Conservation (phyloP, 2,329 filamentous ascomycete species). For the Paraconiothyrium brasiliense region DNA sequence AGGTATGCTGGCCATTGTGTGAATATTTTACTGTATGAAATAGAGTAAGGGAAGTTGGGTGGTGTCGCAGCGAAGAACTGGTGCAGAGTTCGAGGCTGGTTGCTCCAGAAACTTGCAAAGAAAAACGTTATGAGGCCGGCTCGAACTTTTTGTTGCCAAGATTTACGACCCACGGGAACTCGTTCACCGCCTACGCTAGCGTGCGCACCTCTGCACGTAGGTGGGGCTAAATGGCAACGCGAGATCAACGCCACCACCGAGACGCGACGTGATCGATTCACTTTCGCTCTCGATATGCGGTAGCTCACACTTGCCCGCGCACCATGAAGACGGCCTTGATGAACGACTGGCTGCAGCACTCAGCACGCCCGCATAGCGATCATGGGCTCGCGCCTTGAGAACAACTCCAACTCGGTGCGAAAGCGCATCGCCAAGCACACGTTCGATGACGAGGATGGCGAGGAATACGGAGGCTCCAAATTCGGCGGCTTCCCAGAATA, state of each 20-base stretch:
- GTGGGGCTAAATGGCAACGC: conserved; percentile 17
- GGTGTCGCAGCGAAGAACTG: conserved; percentile 18
- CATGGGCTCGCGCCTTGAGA: conserved; percentile 71
- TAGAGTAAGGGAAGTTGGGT: conserved; percentile 9
- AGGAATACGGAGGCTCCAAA: conserved; percentile 86
- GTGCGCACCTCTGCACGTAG: background rate
- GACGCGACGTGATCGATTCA: conserved; percentile 23
- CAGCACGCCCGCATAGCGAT: conserved; percentile 23
- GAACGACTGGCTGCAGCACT: conserved; percentile 21
- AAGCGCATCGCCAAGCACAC: conserved; percentile 73
- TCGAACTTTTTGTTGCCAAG: conserved; percentile 40
- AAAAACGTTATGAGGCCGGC: conserved; percentile 24
- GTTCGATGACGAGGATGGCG: conserved; percentile 83
- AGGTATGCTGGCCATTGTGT: conserved; percentile 54
- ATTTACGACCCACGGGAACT: conserved; percentile 16
- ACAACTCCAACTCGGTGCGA: conserved; percentile 66
- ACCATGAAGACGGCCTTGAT: conserved; percentile 39
- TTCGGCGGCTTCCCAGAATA: conserved; percentile 94
- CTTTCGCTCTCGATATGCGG: conserved; percentile 19
- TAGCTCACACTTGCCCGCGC: conserved; percentile 20
- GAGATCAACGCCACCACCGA: conserved; percentile 24
- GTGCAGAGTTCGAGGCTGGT: conserved; percentile 33
- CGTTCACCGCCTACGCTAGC: conserved; percentile 33
- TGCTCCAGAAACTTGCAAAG: conserved; percentile 22
- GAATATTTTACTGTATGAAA: conserved; percentile 18